Conservation (phyloP, 495 filamentous ascomycete genomes). For the Penicillium parvum region DNA sequence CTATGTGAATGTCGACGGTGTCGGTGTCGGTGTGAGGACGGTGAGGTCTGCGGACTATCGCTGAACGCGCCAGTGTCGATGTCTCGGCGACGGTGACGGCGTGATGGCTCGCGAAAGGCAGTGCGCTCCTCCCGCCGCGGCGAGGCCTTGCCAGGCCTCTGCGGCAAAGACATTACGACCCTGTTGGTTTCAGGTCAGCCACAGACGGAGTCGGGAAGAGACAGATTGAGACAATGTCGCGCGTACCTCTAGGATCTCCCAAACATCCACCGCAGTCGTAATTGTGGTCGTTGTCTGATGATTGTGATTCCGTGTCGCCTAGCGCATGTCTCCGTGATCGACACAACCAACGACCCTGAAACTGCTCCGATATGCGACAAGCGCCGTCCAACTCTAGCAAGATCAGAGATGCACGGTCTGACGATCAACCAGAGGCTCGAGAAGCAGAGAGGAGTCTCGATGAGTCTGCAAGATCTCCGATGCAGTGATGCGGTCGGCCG, state of each 20-base stretch:
- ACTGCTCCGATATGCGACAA: no score
- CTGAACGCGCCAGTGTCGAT: constrained; percentile 58
- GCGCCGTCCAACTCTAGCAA: no score
- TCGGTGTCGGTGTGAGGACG: constrained; percentile 31
- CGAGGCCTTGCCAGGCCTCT: constrained; percentile 55
- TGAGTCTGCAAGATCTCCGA: constrained; percentile 3
- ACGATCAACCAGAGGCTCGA: constrained; percentile 1
- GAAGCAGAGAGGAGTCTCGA: not conserved
- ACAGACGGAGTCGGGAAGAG: not conserved
- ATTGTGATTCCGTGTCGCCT: constrained; percentile 1
- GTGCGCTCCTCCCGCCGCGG: constrained; percentile 55
- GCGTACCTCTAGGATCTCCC: constrained; percentile 5
- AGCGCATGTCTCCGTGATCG: not conserved
- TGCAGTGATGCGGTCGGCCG: constrained; percentile 23
- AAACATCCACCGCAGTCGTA: not conserved
- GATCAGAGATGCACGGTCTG: no score
- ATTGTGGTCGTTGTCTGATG: not conserved
- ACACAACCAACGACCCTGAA: no score
- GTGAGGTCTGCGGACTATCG: constrained; percentile 35
- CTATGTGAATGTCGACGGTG: constrained; percentile 34
- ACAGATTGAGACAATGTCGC: not conserved
- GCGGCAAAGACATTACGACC: constrained; percentile 60
- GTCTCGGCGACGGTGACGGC: constrained; percentile 64
- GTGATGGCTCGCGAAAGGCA: constrained; percentile 65
- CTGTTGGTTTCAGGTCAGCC: not conserved